These are phyloP conservation scores for Cryptococcus sp. DNA, from an alignment of 1,284 basidiomycete species.

Conservation along the genomic window DNA sequence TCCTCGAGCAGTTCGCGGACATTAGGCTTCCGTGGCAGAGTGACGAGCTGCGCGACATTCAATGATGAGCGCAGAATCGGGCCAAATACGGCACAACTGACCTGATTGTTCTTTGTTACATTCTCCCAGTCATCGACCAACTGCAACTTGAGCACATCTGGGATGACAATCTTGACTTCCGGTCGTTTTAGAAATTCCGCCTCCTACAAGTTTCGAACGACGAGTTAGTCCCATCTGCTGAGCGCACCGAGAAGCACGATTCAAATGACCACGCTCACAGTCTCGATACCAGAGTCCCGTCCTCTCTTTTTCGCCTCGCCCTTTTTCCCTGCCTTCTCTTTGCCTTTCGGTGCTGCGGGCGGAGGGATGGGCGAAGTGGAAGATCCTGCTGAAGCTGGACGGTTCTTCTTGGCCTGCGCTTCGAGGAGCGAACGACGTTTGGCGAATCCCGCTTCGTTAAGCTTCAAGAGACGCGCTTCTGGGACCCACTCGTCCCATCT, in stretches of 20 bases:
- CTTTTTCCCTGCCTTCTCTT: conserved; percentile 54
- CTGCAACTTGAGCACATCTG: conserved; percentile 82
- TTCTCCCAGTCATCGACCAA: conserved; percentile 98
- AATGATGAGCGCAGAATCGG: too few species aligned
- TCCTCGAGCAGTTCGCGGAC: conserved; percentile 77
- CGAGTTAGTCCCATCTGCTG: not conserved
- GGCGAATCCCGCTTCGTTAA: conserved; percentile 80
- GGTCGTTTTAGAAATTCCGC: conserved; percentile 67
- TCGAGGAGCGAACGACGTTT: conserved; percentile 63
- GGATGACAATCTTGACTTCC: conserved; percentile 88
- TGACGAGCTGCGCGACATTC: conserved; percentile 65
- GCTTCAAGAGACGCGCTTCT: conserved; percentile 76
- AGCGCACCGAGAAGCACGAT: not conserved
- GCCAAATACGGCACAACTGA: conserved; percentile 38
- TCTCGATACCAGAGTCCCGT: conserved; percentile 46
- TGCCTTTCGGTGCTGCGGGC: conserved; percentile 26
- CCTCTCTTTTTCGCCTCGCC: conserved; percentile 57
- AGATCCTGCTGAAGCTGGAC: conserved; percentile 26
- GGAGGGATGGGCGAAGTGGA: conserved; percentile 25
- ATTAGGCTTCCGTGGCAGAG: conserved; percentile 78
- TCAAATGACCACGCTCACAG: conserved; percentile 30
- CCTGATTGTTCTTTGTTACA: conserved; percentile 92
- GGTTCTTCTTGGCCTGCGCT: conserved; percentile 50
- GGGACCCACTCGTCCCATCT: conserved; percentile 99
- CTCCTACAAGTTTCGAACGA: conserved; percentile 45